phyloP scores from a whole-genome alignment of 371 early-diverging fungal species.

The Apophysomyces elegans region DNA sequence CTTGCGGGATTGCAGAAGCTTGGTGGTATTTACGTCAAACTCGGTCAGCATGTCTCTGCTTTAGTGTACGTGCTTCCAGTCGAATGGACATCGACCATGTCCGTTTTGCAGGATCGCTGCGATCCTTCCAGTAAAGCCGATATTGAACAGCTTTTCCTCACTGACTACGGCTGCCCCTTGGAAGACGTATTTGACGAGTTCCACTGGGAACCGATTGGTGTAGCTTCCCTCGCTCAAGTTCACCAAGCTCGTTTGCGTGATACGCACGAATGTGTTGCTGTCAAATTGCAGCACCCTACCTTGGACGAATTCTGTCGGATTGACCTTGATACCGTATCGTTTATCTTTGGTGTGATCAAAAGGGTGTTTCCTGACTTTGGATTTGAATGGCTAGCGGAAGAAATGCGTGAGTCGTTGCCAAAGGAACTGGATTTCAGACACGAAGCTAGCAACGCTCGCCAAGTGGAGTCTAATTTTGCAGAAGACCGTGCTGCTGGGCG shows the following conservation, averaged over 20 bases:
- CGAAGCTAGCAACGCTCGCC: slow-evolving; percentile 79
- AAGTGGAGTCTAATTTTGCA: slow-evolving; percentile 65
- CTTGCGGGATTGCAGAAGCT: slow-evolving; percentile 59
- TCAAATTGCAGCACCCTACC: slow-evolving; percentile 91
- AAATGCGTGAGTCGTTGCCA: slow-evolving; percentile 85
- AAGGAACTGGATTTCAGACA: slow-evolving; percentile 84
- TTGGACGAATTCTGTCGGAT: slow-evolving; percentile 75
- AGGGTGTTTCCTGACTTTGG: slow-evolving; percentile 86
- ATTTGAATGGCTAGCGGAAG: slow-evolving; percentile 90
- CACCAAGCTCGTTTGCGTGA: slow-evolving; percentile 69
- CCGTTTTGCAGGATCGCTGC: slow-evolving; percentile 84
- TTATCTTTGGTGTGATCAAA: slow-evolving; percentile 66
- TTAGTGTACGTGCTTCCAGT: slow-evolving; percentile 84
- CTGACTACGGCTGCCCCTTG: slow-evolving; percentile 64
- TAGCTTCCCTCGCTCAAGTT: slow-evolving; percentile 86
- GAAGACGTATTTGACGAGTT: slow-evolving; percentile 65
- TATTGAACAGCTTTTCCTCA: slow-evolving; percentile 63
- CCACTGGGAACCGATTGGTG: slow-evolving; percentile 74
- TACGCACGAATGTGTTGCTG: slow-evolving; percentile 72
- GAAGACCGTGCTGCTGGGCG: slow-evolving; percentile 24
- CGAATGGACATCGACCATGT: slow-evolving; percentile 89
- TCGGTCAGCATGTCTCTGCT: slow-evolving; percentile 91
- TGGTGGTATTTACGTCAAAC: slow-evolving; percentile 93
- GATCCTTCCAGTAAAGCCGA: slow-evolving; percentile 62
- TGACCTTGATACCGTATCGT: slow-evolving; percentile 79